Conservation (phyloP, 2,329 filamentous ascomycete genomes). For the Clonostachys solani region DNA sequence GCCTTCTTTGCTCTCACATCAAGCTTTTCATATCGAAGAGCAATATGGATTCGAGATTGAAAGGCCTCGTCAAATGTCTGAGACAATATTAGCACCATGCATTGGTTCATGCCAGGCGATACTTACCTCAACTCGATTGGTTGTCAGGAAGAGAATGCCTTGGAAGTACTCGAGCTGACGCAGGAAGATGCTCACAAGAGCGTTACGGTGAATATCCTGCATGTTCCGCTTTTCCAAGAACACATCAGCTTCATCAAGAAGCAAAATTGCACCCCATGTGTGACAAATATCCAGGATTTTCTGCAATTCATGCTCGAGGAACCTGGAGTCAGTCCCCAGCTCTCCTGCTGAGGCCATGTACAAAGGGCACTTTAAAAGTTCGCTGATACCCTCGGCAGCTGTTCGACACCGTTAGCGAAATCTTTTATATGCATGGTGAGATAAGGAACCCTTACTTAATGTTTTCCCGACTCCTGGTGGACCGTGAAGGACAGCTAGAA, state of each 20-base stretch:
- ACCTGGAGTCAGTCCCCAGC: conserved; percentile 71
- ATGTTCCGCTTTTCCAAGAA: conserved; percentile 81
- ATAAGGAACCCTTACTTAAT: conserved; percentile 37
- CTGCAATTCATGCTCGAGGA: conserved; percentile 72
- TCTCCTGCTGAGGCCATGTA: conserved; percentile 83
- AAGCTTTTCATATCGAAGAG: conserved; percentile 74
- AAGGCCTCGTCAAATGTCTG: conserved; percentile 87
- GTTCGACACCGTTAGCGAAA: no score
- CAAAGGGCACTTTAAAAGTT: conserved; percentile 74
- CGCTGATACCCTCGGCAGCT: conserved; percentile 77
- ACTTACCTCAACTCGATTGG: conserved; percentile 70
- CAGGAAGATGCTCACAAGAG: conserved; percentile 82
- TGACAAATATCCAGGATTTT: conserved; percentile 84
- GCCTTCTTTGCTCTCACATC: conserved; percentile 67
- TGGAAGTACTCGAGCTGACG: conserved; percentile 88
- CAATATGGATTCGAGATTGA: conserved; percentile 82
- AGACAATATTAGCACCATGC: background rate
- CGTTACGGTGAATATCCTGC: conserved; percentile 80
- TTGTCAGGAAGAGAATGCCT: conserved; percentile 85
- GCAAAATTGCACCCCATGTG: conserved; percentile 78
- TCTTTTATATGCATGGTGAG: no score
- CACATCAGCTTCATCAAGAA: conserved; percentile 82
- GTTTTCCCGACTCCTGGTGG: conserved; percentile 88
- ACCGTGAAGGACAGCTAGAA: conserved; percentile 67
- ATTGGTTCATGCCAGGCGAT: background rate